A percentile compares a stretch with the other conserved stretches of the same genome.
phyloP scores from a whole-genome alignment of 495 filamentous ascomycete genomes.

The Penicillium cinerascens region DNA sequence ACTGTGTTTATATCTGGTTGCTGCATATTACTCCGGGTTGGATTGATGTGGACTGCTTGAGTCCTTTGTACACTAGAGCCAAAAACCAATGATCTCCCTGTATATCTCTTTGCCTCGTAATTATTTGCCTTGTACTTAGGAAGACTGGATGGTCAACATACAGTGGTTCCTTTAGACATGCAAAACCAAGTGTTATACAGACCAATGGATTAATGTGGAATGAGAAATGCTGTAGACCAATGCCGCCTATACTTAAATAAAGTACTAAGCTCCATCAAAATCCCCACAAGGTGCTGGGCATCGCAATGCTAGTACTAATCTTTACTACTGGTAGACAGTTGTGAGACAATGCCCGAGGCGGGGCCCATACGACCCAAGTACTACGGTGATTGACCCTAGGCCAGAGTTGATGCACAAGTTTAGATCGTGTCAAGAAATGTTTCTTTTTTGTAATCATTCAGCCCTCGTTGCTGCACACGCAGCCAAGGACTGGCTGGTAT shows the following conservation, averaged over 20 bases:
- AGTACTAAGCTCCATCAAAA: background rate
- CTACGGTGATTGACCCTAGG: background rate
- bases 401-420: constrained; percentile 6
- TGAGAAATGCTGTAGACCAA: background rate
- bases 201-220: no score
- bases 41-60: background rate
- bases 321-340: background rate
- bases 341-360: background rate
- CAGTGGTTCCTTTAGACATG: no score
- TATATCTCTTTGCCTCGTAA: constrained; percentile 9
- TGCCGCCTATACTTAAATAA: background rate
- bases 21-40: constrained; percentile 1
- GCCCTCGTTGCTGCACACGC: constrained; percentile 34
- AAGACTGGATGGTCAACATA: no score
- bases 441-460: constrained; percentile 46
- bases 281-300: background rate
- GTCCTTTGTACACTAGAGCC: constrained; percentile 28
- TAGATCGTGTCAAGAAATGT: constrained; percentile 28
- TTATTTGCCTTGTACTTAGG: background rate
- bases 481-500: constrained; percentile 42
- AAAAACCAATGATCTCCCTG: constrained; percentile 17
- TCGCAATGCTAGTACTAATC: background rate
- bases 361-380: background rate
- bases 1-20: background rate
- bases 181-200: no score